Evolutionary conservation across 2,329 filamentous ascomycete species (phyloP).

Genomic region (Cordyceps militaris): DNA sequence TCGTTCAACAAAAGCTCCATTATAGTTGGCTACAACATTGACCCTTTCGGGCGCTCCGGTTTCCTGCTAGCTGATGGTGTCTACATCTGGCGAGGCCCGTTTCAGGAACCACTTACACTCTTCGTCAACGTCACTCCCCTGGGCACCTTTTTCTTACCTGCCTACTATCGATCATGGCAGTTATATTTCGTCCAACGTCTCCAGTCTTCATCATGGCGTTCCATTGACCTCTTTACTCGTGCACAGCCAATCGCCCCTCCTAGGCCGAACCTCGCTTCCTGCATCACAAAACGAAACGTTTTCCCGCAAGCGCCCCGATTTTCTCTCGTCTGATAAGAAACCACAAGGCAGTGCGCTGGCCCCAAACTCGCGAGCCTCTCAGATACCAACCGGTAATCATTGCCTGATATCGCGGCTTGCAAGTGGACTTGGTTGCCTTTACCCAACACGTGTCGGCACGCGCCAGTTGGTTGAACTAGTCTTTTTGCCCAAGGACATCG

Average conservation of each 20-base stretch:
- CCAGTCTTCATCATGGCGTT: neutral
- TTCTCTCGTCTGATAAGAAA: too few species aligned
- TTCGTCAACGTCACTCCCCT: neutral
- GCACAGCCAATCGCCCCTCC: neutral
- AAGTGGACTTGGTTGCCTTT: too few species aligned
- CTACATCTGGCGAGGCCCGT: neutral
- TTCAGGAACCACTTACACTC: neutral
- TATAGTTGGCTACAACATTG: neutral
- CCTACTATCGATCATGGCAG: neutral
- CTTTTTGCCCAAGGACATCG: too few species aligned
- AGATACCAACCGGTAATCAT: too few species aligned
- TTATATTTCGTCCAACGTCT: neutral
- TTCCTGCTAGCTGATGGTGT: constrained; percentile 1
- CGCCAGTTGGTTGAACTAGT: too few species aligned
- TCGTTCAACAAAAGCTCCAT: too few species aligned
- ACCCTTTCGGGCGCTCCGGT: neutral
- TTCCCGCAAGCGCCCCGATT: neutral
- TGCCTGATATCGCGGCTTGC: too few species aligned
- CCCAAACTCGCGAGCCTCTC: too few species aligned
- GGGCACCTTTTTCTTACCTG: neutral
- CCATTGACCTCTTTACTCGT: neutral
- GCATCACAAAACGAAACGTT: neutral
- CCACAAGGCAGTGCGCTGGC: too few species aligned
- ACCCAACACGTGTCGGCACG: too few species aligned
- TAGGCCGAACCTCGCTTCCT: neutral